Evolutionary conservation across 768 basidiomycete species (phyloP).

Genomic region (Calocybe indica): DNA sequence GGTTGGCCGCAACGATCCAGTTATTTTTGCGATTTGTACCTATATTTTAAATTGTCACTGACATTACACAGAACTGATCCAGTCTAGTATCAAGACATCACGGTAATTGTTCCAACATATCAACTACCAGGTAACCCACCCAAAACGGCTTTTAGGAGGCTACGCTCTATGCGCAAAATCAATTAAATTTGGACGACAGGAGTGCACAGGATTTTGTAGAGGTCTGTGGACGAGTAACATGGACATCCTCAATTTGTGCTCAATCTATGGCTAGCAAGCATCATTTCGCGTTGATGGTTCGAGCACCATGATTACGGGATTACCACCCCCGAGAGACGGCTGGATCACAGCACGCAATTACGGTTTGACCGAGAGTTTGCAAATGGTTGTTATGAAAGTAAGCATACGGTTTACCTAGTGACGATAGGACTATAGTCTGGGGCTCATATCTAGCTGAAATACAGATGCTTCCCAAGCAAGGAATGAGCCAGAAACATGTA

Average conservation of each 20-base stretch:
- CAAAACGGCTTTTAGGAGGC: slow-evolving; percentile 27
- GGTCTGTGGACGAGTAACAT: slow-evolving; percentile 15
- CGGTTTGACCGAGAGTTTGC: slow-evolving; percentile 34
- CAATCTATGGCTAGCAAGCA: slow-evolving; percentile 23
- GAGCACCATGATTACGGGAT: slow-evolving; percentile 35
- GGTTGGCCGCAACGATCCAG: slow-evolving; percentile 30
- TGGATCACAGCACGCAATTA: slow-evolving; percentile 35
- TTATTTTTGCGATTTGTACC: slow-evolving; percentile 15
- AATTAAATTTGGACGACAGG: slow-evolving; percentile 29
- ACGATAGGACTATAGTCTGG: too few species aligned
- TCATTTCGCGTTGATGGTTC: slow-evolving; percentile 34
- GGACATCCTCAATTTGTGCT: not conserved
- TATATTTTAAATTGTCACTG: not conserved
- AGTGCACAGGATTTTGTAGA: slow-evolving; percentile 42
- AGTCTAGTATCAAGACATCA: not conserved
- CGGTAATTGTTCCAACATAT: not conserved
- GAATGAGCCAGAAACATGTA: slow-evolving; percentile 19
- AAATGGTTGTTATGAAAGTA: slow-evolving; percentile 30
- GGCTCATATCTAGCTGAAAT: not conserved
- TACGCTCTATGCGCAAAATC: slow-evolving; percentile 34
- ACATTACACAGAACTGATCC: not conserved
- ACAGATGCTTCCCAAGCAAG: slow-evolving; percentile 39
- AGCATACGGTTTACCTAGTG: not conserved
- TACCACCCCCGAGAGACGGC: slow-evolving; percentile 31
- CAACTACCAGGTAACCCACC: slow-evolving; percentile 28